phyloP scores from a whole-genome alignment of 2,329 filamentous ascomycete genomes.

The Biscogniauxia mediterranea region DNA sequence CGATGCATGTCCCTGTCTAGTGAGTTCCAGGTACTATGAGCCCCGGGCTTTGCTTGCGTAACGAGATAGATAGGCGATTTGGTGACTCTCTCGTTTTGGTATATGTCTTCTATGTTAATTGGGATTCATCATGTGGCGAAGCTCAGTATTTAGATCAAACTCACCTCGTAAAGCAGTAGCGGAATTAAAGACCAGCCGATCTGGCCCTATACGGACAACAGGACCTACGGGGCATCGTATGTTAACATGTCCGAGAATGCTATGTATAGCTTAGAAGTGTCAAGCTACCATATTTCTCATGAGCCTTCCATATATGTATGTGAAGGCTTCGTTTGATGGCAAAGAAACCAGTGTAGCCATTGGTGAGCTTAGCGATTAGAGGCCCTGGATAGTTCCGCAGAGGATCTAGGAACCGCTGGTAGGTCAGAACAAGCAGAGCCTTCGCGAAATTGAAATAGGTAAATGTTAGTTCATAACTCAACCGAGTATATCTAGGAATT shows the following conservation, averaged over 20 bases:
- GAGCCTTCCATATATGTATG: too few species aligned
- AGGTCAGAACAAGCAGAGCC: too few species aligned
- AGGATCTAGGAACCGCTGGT: not conserved
- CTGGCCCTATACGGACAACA: not conserved
- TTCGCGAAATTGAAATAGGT: too few species aligned
- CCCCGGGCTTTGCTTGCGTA: not conserved
- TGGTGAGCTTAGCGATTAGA: not conserved
- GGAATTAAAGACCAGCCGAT: constrained; percentile 1
- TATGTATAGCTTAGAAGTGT: too few species aligned
- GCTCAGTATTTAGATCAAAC: too few species aligned
- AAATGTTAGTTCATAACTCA: too few species aligned
- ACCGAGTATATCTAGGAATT: too few species aligned
- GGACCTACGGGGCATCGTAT: not conserved
- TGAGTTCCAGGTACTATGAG: not conserved
- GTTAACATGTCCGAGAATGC: too few species aligned
- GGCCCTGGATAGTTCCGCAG: not conserved
- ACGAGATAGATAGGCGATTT: not conserved
- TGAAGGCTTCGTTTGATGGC: too few species aligned
- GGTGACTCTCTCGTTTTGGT: not conserved
- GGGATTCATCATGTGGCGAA: not conserved
- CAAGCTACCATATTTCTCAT: too few species aligned
- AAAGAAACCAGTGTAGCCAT: not conserved
- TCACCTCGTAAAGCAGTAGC: not conserved
- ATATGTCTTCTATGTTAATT: not conserved
- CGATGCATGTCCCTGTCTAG: not conserved